phyloP scores from a whole-genome alignment of 2,329 filamentous ascomycete genomes.

The Trichoderma citrinoviride region DNA sequence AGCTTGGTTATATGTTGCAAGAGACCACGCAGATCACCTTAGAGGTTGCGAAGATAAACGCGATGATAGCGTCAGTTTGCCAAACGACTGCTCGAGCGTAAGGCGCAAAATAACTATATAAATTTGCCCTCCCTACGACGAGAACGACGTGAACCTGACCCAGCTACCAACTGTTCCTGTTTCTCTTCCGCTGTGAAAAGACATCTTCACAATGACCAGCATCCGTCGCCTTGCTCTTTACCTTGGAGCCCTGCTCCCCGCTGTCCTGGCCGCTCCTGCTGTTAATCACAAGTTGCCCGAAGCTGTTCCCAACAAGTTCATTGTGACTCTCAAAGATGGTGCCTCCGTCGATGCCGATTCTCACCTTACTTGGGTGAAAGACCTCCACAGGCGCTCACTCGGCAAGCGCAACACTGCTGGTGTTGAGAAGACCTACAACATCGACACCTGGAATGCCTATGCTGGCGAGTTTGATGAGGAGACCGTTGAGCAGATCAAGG shows the following conservation, averaged over 20 bases:
- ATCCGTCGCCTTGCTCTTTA: slow-evolving; percentile 33
- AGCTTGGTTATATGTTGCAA: background rate
- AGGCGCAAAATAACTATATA: background rate
- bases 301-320: slow-evolving; percentile 42
- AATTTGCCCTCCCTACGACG: background rate
- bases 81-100: background rate
- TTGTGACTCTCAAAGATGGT: slow-evolving; percentile 59
- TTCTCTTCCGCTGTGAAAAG: background rate
- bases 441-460: slow-evolving; percentile 39
- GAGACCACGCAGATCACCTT: background rate
- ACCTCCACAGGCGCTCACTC: slow-evolving; percentile 53
- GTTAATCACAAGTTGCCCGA: slow-evolving; percentile 10
- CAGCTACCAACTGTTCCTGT: background rate
- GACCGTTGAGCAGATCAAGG: slow-evolving; percentile 41
- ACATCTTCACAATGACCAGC: slow-evolving; percentile 30
- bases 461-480: slow-evolving; percentile 42
- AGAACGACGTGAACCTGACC: background rate
- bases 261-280: slow-evolving; percentile 32
- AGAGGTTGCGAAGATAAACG: background rate
- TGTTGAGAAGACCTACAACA: slow-evolving; percentile 33
- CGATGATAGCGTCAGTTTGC: background rate
- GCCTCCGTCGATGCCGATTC: slow-evolving; percentile 43
- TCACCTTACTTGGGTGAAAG: slow-evolving; percentile 48
- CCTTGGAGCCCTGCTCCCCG: slow-evolving; percentile 36
- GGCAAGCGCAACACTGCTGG: slow-evolving; percentile 44